Evolutionary conservation across 768 basidiomycete species (phyloP).

Genomic region (Scleroderma bovista): DNA sequence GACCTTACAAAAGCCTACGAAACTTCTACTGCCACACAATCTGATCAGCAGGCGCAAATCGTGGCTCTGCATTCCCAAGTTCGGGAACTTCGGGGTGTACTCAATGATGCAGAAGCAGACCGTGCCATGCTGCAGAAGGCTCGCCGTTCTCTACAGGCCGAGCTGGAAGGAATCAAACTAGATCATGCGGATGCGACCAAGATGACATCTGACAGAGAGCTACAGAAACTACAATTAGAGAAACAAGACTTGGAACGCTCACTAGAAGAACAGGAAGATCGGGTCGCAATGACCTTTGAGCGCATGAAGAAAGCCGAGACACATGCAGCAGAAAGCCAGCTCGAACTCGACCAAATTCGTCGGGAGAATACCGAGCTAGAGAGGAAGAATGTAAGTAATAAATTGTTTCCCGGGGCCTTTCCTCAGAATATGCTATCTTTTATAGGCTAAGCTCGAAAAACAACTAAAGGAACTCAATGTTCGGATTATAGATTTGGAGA

Average conservation of each 20-base stretch:
- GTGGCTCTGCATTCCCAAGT: conserved; percentile 82
- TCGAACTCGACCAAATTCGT: conserved; percentile 69
- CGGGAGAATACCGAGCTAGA: conserved; percentile 83
- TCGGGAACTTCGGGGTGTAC: conserved; percentile 69
- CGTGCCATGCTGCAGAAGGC: conserved; percentile 76
- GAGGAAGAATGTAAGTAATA: conserved; percentile 55
- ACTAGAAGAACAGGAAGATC: conserved; percentile 73
- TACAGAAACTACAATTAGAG: conserved; percentile 70
- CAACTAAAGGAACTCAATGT: conserved; percentile 81
- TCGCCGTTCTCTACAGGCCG: conserved; percentile 71
- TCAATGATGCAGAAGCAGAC: conserved; percentile 85
- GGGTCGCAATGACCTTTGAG: conserved; percentile 64
- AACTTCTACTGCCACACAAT: conserved; percentile 60
- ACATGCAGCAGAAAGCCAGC: conserved; percentile 68
- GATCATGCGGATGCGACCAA: conserved; percentile 67
- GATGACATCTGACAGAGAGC: conserved; percentile 65
- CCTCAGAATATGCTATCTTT: background rate
- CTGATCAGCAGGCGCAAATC: conserved; percentile 81
- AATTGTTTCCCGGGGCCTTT: background rate
- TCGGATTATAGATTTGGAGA: conserved; percentile 78
- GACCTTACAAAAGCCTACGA: conserved; percentile 76
- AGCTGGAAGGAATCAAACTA: conserved; percentile 74
- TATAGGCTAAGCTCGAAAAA: conserved; percentile 76
- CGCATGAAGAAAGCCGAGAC: conserved; percentile 79
- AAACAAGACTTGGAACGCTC: conserved; percentile 79